A percentile compares a stretch with the other conserved stretches of the same genome.
These are phyloP conservation scores for Jacaranda copaia DNA, from an alignment of 257 asterid species.

Conservation along the genomic window DNA sequence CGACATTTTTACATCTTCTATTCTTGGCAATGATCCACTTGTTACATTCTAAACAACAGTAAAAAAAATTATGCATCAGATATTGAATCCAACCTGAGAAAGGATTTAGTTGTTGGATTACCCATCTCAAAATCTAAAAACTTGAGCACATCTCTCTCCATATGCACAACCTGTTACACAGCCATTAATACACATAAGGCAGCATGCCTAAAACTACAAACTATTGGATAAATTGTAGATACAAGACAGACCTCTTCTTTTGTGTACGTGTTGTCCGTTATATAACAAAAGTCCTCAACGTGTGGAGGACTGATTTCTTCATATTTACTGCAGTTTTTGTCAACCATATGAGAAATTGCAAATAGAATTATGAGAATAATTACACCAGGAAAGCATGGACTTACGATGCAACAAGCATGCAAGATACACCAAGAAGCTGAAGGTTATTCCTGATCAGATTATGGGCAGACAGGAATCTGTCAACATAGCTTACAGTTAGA, in stretches of 20 bases:
- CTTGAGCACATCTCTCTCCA: slow-evolving; percentile 76
- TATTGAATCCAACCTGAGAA: slow-evolving; percentile 64
- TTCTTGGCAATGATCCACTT: neutral
- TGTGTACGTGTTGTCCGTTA: slow-evolving; percentile 85
- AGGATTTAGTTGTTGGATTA: slow-evolving; percentile 75
- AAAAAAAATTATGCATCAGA: neutral
- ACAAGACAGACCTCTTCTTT: slow-evolving; percentile 69
- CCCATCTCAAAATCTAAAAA: slow-evolving; percentile 69
- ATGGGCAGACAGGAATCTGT: slow-evolving; percentile 72
- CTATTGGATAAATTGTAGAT: neutral
- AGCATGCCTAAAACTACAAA: slow-evolving; percentile 9
- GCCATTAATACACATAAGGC: slow-evolving; percentile 6
- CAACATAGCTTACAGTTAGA: slow-evolving; percentile 72
- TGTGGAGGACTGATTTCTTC: slow-evolving; percentile 87
- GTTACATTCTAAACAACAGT: neutral
- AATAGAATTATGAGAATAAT: neutral
- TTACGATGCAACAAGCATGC: slow-evolving; percentile 96
- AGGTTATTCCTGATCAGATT: slow-evolving; percentile 62
- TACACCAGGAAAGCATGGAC: slow-evolving; percentile 29
- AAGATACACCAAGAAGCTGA: slow-evolving; percentile 92
- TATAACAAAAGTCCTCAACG: slow-evolving; percentile 81
- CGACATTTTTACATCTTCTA: too few relatives aligned
- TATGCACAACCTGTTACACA: slow-evolving; percentile 56
- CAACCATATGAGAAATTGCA: slow-evolving; percentile 31
- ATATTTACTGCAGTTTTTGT: slow-evolving; percentile 66